Percentiles rank a stretch among this genome's conserved stretches.
Evolutionary conservation across 1,139 yeast species (phyloP).

Genomic region (Nakaseomyces nivariensis): DNA sequence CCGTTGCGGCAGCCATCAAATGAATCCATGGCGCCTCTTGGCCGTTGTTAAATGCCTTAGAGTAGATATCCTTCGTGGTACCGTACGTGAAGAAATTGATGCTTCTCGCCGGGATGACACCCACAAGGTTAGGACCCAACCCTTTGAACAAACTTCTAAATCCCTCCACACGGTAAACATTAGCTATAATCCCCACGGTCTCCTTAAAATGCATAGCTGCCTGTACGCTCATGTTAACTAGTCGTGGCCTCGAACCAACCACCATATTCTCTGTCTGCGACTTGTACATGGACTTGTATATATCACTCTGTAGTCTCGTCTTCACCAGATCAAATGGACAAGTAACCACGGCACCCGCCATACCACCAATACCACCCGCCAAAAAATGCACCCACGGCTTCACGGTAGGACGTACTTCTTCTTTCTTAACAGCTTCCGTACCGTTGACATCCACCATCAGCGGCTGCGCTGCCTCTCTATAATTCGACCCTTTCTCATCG

Average conservation of each 20-base stretch:
- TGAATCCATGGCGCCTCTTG: constrained; percentile 81
- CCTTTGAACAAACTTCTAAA: constrained; percentile 83
- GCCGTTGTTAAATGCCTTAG: constrained; percentile 57
- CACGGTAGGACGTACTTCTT: constrained; percentile 29
- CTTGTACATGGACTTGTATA: constrained; percentile 30
- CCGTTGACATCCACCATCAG: constrained; percentile 7
- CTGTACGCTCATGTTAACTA: constrained; percentile 30
- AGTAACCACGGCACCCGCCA: constrained; percentile 92
- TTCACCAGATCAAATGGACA: constrained; percentile 96
- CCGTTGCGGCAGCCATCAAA: constrained; percentile 77
- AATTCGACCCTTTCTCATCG: constrained; percentile 44
- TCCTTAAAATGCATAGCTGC: constrained; percentile 69
- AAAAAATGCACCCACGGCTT: constrained; percentile 93
- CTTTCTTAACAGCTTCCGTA: not conserved
- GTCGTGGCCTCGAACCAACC: constrained; percentile 6
- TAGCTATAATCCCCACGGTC: constrained; percentile 61
- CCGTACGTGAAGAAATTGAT: constrained; percentile 96
- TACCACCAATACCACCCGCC: constrained; percentile 99
- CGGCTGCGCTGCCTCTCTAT: constrained; percentile 19
- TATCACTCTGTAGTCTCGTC: constrained; percentile 88
- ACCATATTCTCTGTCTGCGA: constrained; percentile 13
- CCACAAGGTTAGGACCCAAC: constrained; percentile 89
- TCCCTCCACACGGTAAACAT: constrained; percentile 71
- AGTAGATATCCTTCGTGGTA: constrained; percentile 66
- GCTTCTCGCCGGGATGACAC: constrained; percentile 97